These are phyloP conservation scores for Poa annua DNA, from an alignment of 176 grass and related monocot species.

Conservation along the genomic window DNA sequence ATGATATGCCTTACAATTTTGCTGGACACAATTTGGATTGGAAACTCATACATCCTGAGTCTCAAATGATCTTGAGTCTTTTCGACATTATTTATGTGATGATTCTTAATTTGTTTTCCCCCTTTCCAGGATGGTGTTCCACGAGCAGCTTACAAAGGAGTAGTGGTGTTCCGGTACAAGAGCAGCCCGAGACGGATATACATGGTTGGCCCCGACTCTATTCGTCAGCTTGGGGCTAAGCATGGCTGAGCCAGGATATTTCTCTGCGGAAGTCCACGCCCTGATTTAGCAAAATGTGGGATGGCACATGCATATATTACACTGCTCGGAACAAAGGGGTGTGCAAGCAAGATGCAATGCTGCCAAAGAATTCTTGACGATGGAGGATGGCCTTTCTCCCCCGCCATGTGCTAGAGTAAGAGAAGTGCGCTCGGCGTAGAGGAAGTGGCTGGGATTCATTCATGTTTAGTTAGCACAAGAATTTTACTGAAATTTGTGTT, in stretches of 20 bases:
- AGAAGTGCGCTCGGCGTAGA: neutral
- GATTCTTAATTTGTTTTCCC: neutral
- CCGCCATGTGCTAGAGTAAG: constrained; percentile 28
- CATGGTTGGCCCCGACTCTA: constrained; percentile 67
- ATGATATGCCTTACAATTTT: neutral
- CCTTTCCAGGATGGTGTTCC: constrained; percentile 82
- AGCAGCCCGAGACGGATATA: constrained; percentile 68
- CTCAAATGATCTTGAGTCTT: constrained; percentile 32
- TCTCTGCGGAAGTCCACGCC: neutral
- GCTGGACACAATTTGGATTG: constrained; percentile 3
- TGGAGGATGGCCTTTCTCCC: neutral
- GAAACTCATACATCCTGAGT: neutral
- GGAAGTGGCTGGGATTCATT: neutral
- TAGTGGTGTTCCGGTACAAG: constrained; percentile 79
- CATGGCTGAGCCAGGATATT: neutral
- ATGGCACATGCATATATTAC: neutral
- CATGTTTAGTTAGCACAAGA: constrained; percentile 8
- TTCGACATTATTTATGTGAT: neutral
- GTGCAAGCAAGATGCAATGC: constrained; percentile 2
- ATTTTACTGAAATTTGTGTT: neutral
- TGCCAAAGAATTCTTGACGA: constrained; percentile 13
- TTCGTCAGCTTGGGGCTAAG: constrained; percentile 57
- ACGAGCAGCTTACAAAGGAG: constrained; percentile 94
- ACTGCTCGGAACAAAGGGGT: neutral
- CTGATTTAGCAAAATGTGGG: constrained; percentile 14